Percentiles rank a stretch among this genome's conserved stretches.
These are phyloP conservation scores for Neurospora discreta DNA, from an alignment of 495 filamentous ascomycete genomes.

Conservation along the genomic window DNA sequence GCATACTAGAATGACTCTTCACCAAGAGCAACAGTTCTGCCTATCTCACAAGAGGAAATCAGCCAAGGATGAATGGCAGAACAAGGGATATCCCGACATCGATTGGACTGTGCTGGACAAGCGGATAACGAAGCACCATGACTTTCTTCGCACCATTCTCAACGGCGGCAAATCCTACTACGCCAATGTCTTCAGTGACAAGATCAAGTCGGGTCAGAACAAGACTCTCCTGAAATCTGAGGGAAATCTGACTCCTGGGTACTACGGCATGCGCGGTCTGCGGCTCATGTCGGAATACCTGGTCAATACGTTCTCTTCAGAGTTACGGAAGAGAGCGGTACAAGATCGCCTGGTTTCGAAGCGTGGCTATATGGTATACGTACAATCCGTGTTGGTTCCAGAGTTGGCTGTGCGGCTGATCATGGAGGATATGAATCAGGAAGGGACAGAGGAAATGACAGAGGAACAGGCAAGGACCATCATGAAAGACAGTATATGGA, in stretches of 20 bases:
- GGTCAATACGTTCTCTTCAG: constrained; percentile 46
- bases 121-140: constrained; percentile 48
- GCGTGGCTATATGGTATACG: constrained; percentile 60
- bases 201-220: constrained; percentile 47
- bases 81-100: constrained; percentile 64
- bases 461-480: constrained; percentile 56
- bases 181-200: constrained; percentile 46
- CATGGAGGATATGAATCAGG: constrained; percentile 53
- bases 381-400: constrained; percentile 78
- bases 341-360: constrained; percentile 59
- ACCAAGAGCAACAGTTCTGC: constrained; percentile 60
- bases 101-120: constrained; percentile 58
- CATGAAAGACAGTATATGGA: constrained; percentile 58
- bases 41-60: constrained; percentile 49
- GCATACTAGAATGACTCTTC: constrained; percentile 43
- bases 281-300: constrained; percentile 53
- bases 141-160: constrained; percentile 47
- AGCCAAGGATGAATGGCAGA: constrained; percentile 49
- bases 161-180: constrained; percentile 51
- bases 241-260: constrained; percentile 51
- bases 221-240: constrained; percentile 47
- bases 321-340: constrained; percentile 51
- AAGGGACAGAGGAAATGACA: constrained; percentile 23
- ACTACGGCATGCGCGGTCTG: constrained; percentile 76
- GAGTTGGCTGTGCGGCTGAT: constrained; percentile 70